phyloP scores from a whole-genome alignment of 176 grass and related monocot genomes.

The Leersia perrieri region DNA sequence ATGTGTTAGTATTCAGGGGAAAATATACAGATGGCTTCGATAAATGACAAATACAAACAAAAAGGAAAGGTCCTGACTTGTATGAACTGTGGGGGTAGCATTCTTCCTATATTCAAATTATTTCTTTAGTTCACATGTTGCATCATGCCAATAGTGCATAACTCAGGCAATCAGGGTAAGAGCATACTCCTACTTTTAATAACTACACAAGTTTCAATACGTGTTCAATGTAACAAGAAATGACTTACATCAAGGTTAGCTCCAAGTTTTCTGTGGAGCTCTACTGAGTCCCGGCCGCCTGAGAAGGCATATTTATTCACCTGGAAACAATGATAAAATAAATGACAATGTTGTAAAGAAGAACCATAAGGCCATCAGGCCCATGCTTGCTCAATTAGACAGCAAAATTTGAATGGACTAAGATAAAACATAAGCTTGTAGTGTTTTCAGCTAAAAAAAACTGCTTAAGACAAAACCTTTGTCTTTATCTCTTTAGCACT shows the following conservation, averaged over 20 bases:
- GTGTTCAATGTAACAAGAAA: not conserved
- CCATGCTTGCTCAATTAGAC: conserved; percentile 3
- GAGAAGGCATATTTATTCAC: conserved; percentile 95
- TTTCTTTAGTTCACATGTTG: not conserved
- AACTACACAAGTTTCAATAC: not conserved
- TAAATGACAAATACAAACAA: not conserved
- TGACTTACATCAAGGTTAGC: conserved; percentile 71
- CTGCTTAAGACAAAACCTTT: conserved; percentile 57
- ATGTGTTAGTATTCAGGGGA: not conserved
- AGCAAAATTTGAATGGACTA: not conserved
- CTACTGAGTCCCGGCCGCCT: conserved; percentile 83
- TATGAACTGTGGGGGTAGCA: not conserved
- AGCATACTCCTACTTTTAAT: not conserved
- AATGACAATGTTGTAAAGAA: not conserved
- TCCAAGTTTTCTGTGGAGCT: conserved; percentile 86
- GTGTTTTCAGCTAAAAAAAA: not conserved
- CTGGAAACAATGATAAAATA: conserved; percentile 41
- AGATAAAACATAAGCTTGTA: not conserved
- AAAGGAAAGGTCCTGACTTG: not conserved
- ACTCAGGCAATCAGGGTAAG: not conserved
- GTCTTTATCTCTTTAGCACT: conserved; percentile 78
- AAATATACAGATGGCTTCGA: not conserved
- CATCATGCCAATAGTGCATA: not conserved
- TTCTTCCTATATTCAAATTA: conserved; percentile 14
- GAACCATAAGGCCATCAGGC: not conserved